Base-by-base conservation (phyloP, 2,329 filamentous ascomycete species). In the Ceratocystis harringtonii region DNA sequence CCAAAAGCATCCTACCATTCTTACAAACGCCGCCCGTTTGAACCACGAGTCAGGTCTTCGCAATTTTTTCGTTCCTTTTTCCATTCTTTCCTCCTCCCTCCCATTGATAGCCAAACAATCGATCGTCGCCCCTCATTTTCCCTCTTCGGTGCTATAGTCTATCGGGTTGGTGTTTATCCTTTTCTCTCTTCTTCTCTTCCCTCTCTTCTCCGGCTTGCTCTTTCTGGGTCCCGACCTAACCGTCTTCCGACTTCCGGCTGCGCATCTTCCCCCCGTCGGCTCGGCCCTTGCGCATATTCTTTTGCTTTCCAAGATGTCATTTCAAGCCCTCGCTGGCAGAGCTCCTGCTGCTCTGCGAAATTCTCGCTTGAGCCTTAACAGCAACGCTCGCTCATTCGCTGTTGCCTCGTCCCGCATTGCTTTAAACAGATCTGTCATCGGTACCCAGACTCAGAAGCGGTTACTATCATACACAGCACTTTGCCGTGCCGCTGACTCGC, bases 261-360 rank as follows among this genome's bases (percentile, higher is more conserved):
- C 28, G n/a, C 55, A 45, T 43, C 50, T 32, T 22, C 57, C 7
- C 22, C 15, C 45, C 8, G 36, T 36, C 63, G 2, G 32, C 45
- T 36, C 28, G 28, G 36, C n/a, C 7, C 61, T 50, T 52, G 17
- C 41, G 3, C 41, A 44, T 22, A 57, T 57, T 10, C 61, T 61
- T 28, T 41, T 43, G 22, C 28, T 43, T 30, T 17, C 28, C 41
- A 65, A 22, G 60, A 67, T 74, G 71, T 73, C 76, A 71, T 72
- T 74, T 67, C 70, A 72, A 70, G 72, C 73, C 69, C 73, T 84
- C 74, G 81, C 81, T 71, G 80, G 81, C 72, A 79, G 81, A 72
- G 80, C 81, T 72, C 81, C 82, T 74, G 77, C 80, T 71, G 73
- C 83, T 72, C 78, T 84, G 74, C 80, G 81, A 73, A 78, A 80